phyloP scores from a whole-genome alignment of 2,329 filamentous ascomycete species.

The Xylariaceae sp. region DNA sequence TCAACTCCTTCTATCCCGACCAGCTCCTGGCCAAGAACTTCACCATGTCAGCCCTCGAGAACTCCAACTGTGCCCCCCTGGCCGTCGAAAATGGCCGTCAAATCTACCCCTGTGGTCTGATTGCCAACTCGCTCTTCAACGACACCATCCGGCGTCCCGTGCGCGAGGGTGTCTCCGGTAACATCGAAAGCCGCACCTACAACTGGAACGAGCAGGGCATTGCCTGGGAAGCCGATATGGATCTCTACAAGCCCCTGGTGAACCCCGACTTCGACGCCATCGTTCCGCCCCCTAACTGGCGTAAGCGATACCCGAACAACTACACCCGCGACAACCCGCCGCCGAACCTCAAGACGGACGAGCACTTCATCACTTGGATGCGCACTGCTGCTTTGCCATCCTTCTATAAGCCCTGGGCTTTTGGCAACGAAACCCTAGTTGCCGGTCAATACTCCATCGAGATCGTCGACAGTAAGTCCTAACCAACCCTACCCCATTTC shows the following conservation, averaged over 20 bases:
- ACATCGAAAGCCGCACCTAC: slow-evolving; percentile 51
- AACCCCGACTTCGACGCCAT: slow-evolving; percentile 51
- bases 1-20: slow-evolving; percentile 76
- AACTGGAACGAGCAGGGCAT: slow-evolving; percentile 72
- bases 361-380: slow-evolving; percentile 98
- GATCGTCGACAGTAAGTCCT: slow-evolving; percentile 70
- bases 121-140: slow-evolving; percentile 96
- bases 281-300: slow-evolving; percentile 84
- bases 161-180: slow-evolving; percentile 47
- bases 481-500: slow-evolving; percentile 33
- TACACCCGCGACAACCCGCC: slow-evolving; percentile 63
- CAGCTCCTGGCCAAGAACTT: slow-evolving; percentile 72
- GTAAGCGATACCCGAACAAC: slow-evolving; percentile 59
- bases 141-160: slow-evolving; percentile 72
- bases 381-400: slow-evolving; percentile 87
- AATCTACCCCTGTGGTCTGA: slow-evolving; percentile 93
- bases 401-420: slow-evolving; percentile 87
- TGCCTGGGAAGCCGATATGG: slow-evolving; percentile 78
- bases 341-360: slow-evolving; percentile 67
- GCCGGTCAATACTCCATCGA: slow-evolving; percentile 70
- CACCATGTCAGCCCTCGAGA: slow-evolving; percentile 53
- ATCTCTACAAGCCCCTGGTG: slow-evolving; percentile 73
- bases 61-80: slow-evolving; percentile 72
- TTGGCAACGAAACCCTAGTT: slow-evolving; percentile 67
- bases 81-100: slow-evolving; percentile 40